phyloP scores from a whole-genome alignment of 108 stramenopile genomes.

The Craspedostauros australis region DNA sequence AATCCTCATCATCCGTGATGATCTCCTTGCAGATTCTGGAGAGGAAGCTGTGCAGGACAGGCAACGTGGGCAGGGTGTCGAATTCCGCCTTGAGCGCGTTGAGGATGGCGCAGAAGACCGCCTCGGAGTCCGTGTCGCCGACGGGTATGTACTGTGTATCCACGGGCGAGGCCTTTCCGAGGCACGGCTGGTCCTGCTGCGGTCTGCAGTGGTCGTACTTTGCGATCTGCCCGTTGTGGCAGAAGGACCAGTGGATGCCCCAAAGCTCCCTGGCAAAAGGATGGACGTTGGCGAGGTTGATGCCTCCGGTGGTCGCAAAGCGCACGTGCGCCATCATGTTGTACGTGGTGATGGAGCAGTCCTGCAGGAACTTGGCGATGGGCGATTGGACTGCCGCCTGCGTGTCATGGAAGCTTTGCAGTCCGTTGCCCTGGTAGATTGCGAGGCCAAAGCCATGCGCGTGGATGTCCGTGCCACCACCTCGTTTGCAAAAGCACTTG shows the following conservation, averaged over 20 bases:
- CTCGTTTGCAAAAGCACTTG: constrained; percentile 61
- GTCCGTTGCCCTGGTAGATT: constrained; percentile 78
- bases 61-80: constrained; percentile 59
- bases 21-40: constrained; percentile 62
- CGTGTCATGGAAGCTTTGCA: constrained; percentile 71
- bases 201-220: constrained; percentile 32
- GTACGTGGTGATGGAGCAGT: constrained; percentile 72
- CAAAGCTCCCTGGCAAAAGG: constrained; percentile 85
- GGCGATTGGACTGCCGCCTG: constrained; percentile 59
- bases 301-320: constrained; percentile 79
- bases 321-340: constrained; percentile 92
- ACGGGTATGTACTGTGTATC: constrained; percentile 54
- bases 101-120: constrained; percentile 87
- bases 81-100: constrained; percentile 79
- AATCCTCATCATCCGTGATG: constrained; percentile 41
- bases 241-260: constrained; percentile 80
- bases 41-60: constrained; percentile 67
- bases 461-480: constrained; percentile 79
- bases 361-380: constrained; percentile 63
- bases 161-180: constrained; percentile 12
- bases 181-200: constrained; percentile 11
- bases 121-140: constrained; percentile 89
- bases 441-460: constrained; percentile 81
- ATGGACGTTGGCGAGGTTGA: constrained; percentile 84
- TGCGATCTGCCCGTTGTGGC: constrained; percentile 90